Evolutionary conservation across 306 rosid genomes (phyloP).

Genomic region (Purshia tridentata): DNA sequence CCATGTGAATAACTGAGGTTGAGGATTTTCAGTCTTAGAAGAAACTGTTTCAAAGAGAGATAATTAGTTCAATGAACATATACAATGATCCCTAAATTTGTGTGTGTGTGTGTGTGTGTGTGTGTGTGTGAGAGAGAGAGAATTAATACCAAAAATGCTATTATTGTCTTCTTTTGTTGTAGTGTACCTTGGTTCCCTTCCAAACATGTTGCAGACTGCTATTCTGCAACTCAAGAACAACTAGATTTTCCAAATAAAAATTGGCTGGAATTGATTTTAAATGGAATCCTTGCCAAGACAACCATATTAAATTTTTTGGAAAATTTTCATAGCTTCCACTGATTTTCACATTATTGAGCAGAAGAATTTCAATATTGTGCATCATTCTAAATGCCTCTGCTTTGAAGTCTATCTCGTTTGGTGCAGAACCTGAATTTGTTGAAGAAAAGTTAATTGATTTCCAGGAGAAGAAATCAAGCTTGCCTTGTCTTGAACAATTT

Average conservation of each 20-base stretch:
- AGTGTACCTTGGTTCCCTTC: neutral
- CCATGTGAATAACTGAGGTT: constrained; percentile 7
- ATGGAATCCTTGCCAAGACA: constrained; percentile 18
- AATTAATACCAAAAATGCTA: neutral
- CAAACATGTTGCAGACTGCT: constrained; percentile 7
- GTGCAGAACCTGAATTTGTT: neutral
- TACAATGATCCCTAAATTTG: too few relatives aligned
- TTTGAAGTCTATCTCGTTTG: neutral
- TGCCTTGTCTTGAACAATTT: neutral
- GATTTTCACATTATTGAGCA: neutral
- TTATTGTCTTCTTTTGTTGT: too few relatives aligned
- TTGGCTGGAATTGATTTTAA: neutral
- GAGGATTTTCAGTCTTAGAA: constrained; percentile 1
- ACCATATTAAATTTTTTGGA: neutral
- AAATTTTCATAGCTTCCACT: neutral
- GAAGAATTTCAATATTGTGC: constrained; percentile 1
- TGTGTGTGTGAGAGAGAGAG: neutral
- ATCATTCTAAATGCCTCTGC: constrained; percentile 5
- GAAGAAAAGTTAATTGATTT: neutral
- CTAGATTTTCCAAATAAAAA: constrained; percentile 2
- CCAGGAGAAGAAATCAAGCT: constrained; percentile 2
- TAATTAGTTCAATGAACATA: too few relatives aligned
- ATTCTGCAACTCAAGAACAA: neutral
- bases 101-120: neutral
- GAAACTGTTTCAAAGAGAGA: neutral